These are phyloP conservation scores for Schizosaccharomyces osmophilus DNA, from an alignment of 805 yeast genomes.

Conservation along the genomic window DNA sequence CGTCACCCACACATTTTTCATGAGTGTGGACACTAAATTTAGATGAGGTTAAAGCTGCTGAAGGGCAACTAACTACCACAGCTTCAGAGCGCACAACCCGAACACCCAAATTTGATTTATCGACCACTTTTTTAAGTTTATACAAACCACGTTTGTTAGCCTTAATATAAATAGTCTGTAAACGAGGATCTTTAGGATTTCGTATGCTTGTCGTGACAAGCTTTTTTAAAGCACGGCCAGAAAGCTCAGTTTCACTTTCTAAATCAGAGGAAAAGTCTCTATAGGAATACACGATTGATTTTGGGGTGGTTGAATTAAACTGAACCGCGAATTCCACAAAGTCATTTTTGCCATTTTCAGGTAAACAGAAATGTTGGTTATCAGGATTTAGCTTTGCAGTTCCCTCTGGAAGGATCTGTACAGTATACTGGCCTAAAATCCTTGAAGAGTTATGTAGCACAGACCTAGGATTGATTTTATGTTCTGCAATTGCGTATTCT, in stretches of 20 bases:
- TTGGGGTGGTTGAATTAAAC: constrained; percentile 59
- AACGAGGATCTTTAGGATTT: constrained; percentile 4
- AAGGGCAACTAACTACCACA: constrained; percentile 55
- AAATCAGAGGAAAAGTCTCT: constrained; percentile 30
- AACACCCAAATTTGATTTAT: constrained; percentile 31
- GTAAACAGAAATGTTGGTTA: constrained; percentile 34
- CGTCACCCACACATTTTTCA: constrained; percentile 34
- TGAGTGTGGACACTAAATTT: constrained; percentile 15
- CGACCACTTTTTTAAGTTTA: constrained; percentile 40
- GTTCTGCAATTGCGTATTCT: constrained; percentile 16
- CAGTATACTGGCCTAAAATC: constrained; percentile 64
- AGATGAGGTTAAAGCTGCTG: constrained; percentile 17
- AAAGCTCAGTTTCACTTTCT: constrained; percentile 25
- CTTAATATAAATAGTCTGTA: constrained; percentile 34
- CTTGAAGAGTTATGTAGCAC: constrained; percentile 23
- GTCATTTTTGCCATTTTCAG: constrained; percentile 7
- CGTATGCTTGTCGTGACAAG: constrained; percentile 6
- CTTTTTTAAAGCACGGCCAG: constrained; percentile 29
- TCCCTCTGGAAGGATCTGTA: constrained; percentile 76
- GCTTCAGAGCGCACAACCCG: constrained; percentile 38
- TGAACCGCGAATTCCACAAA: constrained; percentile 35
- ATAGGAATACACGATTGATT: constrained; percentile 37
- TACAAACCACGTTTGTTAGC: constrained; percentile 46
- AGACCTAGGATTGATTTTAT: constrained; percentile 12
- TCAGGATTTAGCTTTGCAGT: constrained; percentile 65